These are phyloP conservation scores for Entrophospora sp. DNA, from an alignment of 192 early-diverging fungal genomes.

Conservation along the genomic window DNA sequence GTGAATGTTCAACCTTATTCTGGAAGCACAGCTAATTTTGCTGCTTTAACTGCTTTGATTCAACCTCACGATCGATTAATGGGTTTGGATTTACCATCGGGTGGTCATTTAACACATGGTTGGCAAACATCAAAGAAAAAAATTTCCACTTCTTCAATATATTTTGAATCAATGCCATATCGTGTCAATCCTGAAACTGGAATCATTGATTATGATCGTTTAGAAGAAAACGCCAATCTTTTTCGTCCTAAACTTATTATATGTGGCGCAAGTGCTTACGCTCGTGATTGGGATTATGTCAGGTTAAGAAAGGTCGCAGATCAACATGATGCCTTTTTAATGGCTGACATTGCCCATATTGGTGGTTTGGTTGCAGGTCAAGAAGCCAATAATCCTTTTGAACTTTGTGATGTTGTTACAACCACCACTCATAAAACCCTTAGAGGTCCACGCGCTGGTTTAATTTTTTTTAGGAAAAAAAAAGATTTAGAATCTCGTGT, in stretches of 20 bases:
- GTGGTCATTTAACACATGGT: slow-evolving; percentile 99
- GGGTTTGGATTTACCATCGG: slow-evolving; percentile 99
- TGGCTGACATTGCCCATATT: slow-evolving; percentile 99
- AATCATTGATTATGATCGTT: slow-evolving; percentile 86
- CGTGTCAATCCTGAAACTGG: slow-evolving; percentile 85
- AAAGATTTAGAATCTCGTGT: slow-evolving; percentile 85
- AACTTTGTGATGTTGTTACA: slow-evolving; percentile 97
- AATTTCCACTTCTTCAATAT: slow-evolving; percentile 98
- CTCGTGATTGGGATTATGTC: slow-evolving; percentile 98
- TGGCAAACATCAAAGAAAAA: slow-evolving; percentile 99
- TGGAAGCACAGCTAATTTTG: slow-evolving; percentile 98
- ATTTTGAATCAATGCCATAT: slow-evolving; percentile 99
- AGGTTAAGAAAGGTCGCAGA: slow-evolving; percentile 96
- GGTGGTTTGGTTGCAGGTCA: slow-evolving; percentile 86
- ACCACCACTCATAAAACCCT: slow-evolving; percentile 99
- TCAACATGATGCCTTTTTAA: slow-evolving; percentile 89
- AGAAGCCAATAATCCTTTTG: slow-evolving; percentile 91
- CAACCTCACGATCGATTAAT: slow-evolving; percentile 97
- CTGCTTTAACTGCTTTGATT: slow-evolving; percentile 91
- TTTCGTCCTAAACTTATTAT: slow-evolving; percentile 98
- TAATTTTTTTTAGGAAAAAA: slow-evolving; percentile 94
- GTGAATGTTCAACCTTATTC: slow-evolving; percentile 99
- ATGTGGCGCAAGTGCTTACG: slow-evolving; percentile 97
- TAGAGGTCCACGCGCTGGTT: slow-evolving; percentile 96
- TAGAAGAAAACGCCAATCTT: slow-evolving; percentile 86